Evolutionary conservation across 306 rosid genomes (phyloP).

Genomic region (Coriaria nepalensis): DNA sequence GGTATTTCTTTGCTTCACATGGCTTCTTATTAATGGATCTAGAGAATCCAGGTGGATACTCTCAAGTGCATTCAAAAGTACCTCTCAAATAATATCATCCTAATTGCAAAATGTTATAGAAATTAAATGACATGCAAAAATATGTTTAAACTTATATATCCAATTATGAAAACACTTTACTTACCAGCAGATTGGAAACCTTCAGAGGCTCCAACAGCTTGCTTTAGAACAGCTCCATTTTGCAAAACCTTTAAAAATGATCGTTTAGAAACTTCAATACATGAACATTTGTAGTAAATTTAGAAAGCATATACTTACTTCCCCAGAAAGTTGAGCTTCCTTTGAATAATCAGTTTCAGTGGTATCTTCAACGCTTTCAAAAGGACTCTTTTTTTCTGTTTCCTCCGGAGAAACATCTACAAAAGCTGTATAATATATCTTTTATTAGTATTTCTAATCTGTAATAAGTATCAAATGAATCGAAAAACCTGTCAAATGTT

Average conservation of each 20-base stretch:
- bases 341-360: conserved; percentile 28
- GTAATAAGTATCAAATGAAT: background rate
- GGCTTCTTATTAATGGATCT: too few species aligned
- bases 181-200: conserved; percentile 49
- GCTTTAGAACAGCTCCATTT: conserved; percentile 68
- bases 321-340: conserved; percentile 25
- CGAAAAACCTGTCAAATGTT: background rate
- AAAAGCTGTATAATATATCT: conserved; percentile 47
- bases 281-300: conserved; percentile 7
- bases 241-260: conserved; percentile 44
- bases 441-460: conserved; percentile 8
- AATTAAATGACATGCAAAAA: too few species aligned
- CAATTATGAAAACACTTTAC: conserved; percentile 5
- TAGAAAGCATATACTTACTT: conserved; percentile 35
- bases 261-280: conserved; percentile 7
- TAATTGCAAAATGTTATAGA: too few species aligned
- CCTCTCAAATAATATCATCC: too few species aligned
- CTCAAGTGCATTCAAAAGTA: too few species aligned
- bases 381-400: conserved; percentile 47
- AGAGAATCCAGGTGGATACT: too few species aligned
- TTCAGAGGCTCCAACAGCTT: conserved; percentile 24
- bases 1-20: too few species aligned
- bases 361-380: conserved; percentile 51
- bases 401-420: conserved; percentile 91
- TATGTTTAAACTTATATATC: too few species aligned